Conservation (phyloP, 2,329 filamentous ascomycete species). For the Monosporascus sp. region DNA sequence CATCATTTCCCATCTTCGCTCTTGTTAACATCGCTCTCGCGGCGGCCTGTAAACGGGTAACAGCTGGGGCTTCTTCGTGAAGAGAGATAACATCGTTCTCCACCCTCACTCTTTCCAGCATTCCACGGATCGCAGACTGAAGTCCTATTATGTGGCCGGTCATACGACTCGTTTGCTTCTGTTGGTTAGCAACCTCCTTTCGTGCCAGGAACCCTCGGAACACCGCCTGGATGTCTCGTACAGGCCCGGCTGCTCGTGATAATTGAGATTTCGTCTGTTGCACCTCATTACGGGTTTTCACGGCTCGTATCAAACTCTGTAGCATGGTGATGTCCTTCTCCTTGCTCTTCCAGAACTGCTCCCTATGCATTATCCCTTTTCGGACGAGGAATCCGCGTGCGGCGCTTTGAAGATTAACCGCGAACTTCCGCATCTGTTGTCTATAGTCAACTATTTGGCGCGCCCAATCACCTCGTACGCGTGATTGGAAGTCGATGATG, state of each 20-base stretch:
- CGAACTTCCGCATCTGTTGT: slow-evolving; percentile 76
- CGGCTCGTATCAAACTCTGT: slow-evolving; percentile 74
- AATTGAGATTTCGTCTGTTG: slow-evolving; percentile 53
- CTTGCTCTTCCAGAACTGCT: slow-evolving; percentile 63
- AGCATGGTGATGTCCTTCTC: slow-evolving; percentile 70
- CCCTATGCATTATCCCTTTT: slow-evolving; percentile 53
- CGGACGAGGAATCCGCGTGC: slow-evolving; percentile 72
- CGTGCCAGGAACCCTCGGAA: slow-evolving; percentile 64
- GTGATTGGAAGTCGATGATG: slow-evolving; percentile 77
- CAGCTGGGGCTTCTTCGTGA: slow-evolving; percentile 15
- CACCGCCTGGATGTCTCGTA: slow-evolving; percentile 60
- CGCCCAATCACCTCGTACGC: slow-evolving; percentile 81
- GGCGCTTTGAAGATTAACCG: slow-evolving; percentile 72
- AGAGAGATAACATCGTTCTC: slow-evolving; percentile 25
- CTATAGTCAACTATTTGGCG: slow-evolving; percentile 79
- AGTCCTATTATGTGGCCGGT: slow-evolving; percentile 51
- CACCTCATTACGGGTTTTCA: slow-evolving; percentile 57
- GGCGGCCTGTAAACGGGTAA: slow-evolving; percentile 7
- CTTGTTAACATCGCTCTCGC: slow-evolving; percentile 46
- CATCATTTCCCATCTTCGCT: slow-evolving; percentile 39
- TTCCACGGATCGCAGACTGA: slow-evolving; percentile 64
- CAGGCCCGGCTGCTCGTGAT: slow-evolving; percentile 55
- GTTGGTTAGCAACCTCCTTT: slow-evolving; percentile 49
- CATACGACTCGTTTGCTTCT: slow-evolving; percentile 47
- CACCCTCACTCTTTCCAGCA: slow-evolving; percentile 54